These are phyloP conservation scores for Xerocomellus dryophilus DNA, from an alignment of 768 basidiomycete genomes.

Conservation along the genomic window DNA sequence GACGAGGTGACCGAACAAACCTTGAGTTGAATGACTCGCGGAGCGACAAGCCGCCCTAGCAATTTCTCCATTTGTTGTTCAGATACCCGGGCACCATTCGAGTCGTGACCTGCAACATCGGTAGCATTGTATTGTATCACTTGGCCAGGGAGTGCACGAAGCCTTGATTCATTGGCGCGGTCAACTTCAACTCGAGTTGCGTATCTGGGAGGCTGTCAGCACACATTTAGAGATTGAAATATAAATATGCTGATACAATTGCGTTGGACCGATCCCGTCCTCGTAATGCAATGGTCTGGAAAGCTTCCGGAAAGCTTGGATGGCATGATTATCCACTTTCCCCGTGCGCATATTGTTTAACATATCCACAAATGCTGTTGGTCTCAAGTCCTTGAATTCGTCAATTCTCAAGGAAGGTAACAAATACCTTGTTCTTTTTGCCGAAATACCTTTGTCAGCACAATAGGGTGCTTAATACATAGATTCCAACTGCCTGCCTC, in stretches of 20 bases:
- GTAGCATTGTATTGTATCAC: slow-evolving; percentile 40
- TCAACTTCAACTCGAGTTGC: slow-evolving; percentile 74
- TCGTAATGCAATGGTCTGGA: slow-evolving; percentile 55
- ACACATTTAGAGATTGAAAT: not conserved
- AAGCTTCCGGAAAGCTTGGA: slow-evolving; percentile 51
- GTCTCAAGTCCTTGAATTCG: not conserved
- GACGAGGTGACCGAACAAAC: slow-evolving; percentile 26
- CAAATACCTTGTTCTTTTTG: slow-evolving; percentile 74
- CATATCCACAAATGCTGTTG: slow-evolving; percentile 72
- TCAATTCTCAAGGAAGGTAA: not conserved
- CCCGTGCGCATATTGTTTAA: slow-evolving; percentile 87
- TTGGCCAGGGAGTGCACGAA: slow-evolving; percentile 41
- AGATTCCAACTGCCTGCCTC: slow-evolving; percentile 71
- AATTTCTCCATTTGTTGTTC: slow-evolving; percentile 40
- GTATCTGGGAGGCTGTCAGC: slow-evolving; percentile 44
- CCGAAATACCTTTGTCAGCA: slow-evolving; percentile 75
- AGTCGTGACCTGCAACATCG: slow-evolving; percentile 48
- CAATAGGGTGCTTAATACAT: slow-evolving; percentile 56
- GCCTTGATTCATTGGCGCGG: slow-evolving; percentile 54
- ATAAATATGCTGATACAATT: slow-evolving; percentile 49
- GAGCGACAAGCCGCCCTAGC: slow-evolving; percentile 62
- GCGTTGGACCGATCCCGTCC: slow-evolving; percentile 79
- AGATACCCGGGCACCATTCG: slow-evolving; percentile 37
- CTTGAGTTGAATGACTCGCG: slow-evolving; percentile 45
- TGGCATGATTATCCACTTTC: slow-evolving; percentile 41